These are phyloP conservation scores for Pichia inconspicua DNA, from an alignment of 1,139 yeast species.

Conservation along the genomic window DNA sequence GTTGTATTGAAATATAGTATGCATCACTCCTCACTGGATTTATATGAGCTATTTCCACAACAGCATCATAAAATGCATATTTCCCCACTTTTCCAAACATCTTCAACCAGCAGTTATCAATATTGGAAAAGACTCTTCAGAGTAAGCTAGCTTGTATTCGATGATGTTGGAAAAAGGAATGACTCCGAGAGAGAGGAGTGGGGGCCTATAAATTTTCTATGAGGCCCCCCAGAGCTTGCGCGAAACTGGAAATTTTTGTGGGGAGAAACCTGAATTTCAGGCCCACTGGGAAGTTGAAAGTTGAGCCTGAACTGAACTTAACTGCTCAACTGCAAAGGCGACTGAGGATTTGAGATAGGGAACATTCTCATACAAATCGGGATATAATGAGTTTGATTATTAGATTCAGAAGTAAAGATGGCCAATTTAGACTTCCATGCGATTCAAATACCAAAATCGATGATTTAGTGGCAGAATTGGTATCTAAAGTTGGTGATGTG, in stretches of 20 bases:
- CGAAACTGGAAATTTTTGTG: not conserved
- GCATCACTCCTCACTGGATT: constrained; percentile 13
- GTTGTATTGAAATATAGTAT: constrained; percentile 11
- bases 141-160: not conserved
- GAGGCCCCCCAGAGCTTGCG: not conserved
- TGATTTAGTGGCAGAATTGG: constrained; percentile 30
- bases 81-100: constrained; percentile 3
- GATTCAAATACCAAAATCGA: constrained; percentile 43
- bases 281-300: no score
- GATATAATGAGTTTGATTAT: constrained; percentile 30
- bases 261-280: not conserved
- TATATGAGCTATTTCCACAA: constrained; percentile 6
- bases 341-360: no score
- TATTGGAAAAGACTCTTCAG: not conserved
- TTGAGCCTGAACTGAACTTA: no score
- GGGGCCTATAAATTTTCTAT: no score
- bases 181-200: not conserved
- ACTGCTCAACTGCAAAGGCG: not conserved
- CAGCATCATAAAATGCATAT: constrained; percentile 12
- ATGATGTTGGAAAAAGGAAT: not conserved
- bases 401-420: constrained; percentile 78
- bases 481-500: constrained; percentile 32
- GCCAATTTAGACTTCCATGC: constrained; percentile 63
- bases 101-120: not conserved
- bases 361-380: not conserved